Evolutionary conservation across 108 stramenopile species (phyloP).

Genomic region (Skeletonema costatum): DNA sequence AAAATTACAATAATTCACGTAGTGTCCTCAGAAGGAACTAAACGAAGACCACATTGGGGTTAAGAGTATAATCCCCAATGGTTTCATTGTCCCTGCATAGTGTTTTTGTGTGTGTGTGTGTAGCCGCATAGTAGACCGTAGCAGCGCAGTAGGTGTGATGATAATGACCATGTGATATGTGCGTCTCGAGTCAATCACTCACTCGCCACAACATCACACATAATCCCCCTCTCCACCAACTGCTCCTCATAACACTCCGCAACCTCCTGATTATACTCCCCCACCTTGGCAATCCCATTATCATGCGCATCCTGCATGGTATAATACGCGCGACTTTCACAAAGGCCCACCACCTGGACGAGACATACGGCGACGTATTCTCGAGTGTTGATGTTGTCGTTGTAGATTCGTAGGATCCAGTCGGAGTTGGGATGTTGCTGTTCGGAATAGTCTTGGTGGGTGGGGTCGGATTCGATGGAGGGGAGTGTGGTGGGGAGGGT

Average conservation of each 20-base stretch:
- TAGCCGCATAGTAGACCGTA: too few relatives aligned
- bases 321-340: conserved; percentile 70
- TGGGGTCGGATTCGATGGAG: background rate
- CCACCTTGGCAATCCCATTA: conserved; percentile 80
- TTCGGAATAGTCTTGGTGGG: background rate
- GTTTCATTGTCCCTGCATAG: too few relatives aligned
- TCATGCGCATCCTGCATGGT: conserved; percentile 88
- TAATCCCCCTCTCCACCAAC: conserved; percentile 65
- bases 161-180: too few relatives aligned
- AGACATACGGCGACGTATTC: conserved; percentile 83
- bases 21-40: too few relatives aligned
- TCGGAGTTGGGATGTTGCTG: background rate
- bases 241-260: conserved; percentile 80
- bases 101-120: too few relatives aligned
- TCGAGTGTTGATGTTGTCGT: conserved; percentile 82
- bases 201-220: conserved; percentile 67
- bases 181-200: background rate
- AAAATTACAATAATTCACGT: too few relatives aligned
- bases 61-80: too few relatives aligned
- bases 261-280: conserved; percentile 70
- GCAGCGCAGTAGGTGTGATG: too few relatives aligned
- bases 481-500: background rate
- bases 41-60: too few relatives aligned
- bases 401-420: conserved; percentile 86
- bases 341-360: conserved; percentile 75